A percentile compares a stretch with the other conserved stretches of the same genome.
Evolutionary conservation across 257 asterid species (phyloP).

Genomic region (Gentiana dahurica): DNA sequence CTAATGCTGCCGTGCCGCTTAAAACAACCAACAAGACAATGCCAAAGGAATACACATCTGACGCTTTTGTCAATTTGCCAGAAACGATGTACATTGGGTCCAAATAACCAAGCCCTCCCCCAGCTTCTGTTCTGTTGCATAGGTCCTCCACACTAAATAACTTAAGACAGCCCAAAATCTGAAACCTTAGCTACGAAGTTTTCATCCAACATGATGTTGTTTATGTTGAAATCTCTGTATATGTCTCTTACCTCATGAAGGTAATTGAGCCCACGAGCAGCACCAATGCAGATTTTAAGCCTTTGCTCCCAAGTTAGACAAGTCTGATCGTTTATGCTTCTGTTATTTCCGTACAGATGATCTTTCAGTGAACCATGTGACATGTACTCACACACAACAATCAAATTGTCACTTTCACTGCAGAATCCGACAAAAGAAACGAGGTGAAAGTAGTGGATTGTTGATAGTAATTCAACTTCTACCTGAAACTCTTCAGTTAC

Average conservation of each 20-base stretch:
- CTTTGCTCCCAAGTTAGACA: constrained; percentile 3
- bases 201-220: constrained; percentile 9
- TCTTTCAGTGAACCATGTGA: not conserved
- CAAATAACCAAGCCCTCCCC: constrained; percentile 9
- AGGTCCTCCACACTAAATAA: not conserved
- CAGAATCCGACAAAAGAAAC: not conserved
- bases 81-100: not conserved
- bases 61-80: constrained; percentile 2
- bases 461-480: not conserved
- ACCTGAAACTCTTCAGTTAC: not conserved
- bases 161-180: not conserved
- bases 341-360: not conserved
- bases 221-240: not conserved
- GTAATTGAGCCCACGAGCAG: constrained; percentile 4
- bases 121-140: not conserved
- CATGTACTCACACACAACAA: not conserved
- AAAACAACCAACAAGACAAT: constrained; percentile 11
- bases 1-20: not conserved
- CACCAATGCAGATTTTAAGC: constrained; percentile 8
- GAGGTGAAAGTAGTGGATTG: not conserved
- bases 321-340: no score
- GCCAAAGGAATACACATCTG: constrained; percentile 20
- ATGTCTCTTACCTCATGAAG: not conserved
- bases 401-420: not conserved
- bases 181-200: constrained; percentile 6